These are phyloP conservation scores for Eucalyptus marginata DNA, from an alignment of 345 rosid genomes.

Conservation along the genomic window DNA sequence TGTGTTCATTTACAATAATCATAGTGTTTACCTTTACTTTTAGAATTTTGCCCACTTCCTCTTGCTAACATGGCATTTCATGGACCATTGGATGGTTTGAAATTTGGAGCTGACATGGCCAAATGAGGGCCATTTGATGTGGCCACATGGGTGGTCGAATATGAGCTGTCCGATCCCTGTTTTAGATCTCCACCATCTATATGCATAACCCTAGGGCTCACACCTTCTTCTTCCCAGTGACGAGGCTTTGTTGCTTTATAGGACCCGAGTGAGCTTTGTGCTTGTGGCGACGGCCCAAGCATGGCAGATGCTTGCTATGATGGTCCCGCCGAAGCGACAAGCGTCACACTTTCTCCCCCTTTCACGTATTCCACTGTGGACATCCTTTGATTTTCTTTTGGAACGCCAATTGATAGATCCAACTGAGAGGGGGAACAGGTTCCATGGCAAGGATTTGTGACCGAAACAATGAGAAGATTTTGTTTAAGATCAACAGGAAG, in stretches of 20 bases:
- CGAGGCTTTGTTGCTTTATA: neutral
- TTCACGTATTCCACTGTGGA: neutral
- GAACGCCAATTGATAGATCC: neutral
- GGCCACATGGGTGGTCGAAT: neutral
- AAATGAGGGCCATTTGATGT: neutral
- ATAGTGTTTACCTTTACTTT: neutral
- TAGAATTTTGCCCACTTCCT: neutral
- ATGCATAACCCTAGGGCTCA: neutral
- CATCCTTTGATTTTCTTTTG: neutral
- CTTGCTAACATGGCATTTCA: neutral
- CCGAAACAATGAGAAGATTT: neutral
- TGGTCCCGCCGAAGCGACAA: neutral
- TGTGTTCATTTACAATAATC: neutral
- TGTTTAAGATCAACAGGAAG: neutral
- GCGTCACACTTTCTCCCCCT: neutral
- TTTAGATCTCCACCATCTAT: neutral
- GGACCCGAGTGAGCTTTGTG: neutral
- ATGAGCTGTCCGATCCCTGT: neutral
- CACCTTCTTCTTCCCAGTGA: neutral
- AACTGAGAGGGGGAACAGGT: neutral
- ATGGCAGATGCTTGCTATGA: neutral
- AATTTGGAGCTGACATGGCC: neutral
- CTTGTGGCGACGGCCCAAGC: neutral
- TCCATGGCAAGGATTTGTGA: neutral
- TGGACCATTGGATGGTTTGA: neutral